phyloP scores from a whole-genome alignment of 2,329 filamentous ascomycete species.

The Aspergillus chevalieri region DNA sequence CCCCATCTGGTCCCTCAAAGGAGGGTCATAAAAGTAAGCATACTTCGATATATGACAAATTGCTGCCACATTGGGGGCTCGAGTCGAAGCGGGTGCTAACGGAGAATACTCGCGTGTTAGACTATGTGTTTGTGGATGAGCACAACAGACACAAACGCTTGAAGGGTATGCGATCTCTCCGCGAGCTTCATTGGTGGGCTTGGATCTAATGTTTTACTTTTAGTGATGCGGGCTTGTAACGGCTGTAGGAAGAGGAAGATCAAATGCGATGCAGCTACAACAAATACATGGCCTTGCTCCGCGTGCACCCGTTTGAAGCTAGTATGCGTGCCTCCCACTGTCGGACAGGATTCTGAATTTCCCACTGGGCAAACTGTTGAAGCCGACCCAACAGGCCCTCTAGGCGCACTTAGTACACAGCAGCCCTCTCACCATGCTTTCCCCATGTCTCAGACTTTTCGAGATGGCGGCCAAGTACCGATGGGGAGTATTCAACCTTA shows the following conservation, averaged over 20 bases:
- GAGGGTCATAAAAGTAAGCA: constrained; percentile 79
- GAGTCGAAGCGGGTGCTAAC: constrained; percentile 4
- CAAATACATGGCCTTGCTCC: constrained; percentile 95
- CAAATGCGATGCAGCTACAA: constrained; percentile 94
- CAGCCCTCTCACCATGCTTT: constrained; percentile 50
- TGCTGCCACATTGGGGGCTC: too few species aligned
- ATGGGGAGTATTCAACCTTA: constrained; percentile 42
- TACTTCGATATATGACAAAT: background rate
- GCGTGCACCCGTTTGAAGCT: constrained; percentile 88
- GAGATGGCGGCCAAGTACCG: constrained; percentile 46
- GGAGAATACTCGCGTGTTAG: constrained; percentile 39
- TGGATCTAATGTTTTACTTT: constrained; percentile 4
- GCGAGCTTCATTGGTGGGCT: constrained; percentile 1
- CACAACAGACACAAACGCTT: constrained; percentile 96
- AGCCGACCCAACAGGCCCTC: constrained; percentile 14
- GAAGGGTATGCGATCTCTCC: constrained; percentile 59
- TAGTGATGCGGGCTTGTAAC: constrained; percentile 96
- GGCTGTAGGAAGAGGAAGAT: constrained; percentile 93
- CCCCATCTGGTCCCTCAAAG: constrained; percentile 56
- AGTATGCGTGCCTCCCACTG: constrained; percentile 83
- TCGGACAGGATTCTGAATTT: constrained; percentile 61
- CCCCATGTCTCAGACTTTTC: constrained; percentile 43
- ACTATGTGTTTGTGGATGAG: constrained; percentile 98
- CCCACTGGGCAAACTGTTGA: constrained; percentile 24
- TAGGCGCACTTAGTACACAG: constrained; percentile 32